Evolutionary conservation across 2,329 filamentous ascomycete genomes (phyloP).

Genomic region (Fusarium sterilihyphosum): DNA sequence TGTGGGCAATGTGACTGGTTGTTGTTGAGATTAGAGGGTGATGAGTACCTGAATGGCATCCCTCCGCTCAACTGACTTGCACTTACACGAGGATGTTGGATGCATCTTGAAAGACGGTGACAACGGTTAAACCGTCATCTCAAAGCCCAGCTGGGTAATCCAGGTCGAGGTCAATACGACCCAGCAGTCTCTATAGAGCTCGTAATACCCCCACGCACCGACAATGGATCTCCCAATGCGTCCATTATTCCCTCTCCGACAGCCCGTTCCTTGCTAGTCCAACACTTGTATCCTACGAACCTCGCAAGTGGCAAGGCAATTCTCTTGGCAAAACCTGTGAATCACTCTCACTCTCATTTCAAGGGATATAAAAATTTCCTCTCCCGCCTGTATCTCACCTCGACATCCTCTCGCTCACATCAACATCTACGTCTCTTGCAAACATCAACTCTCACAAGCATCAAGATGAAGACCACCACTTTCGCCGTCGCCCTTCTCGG

Average conservation of each 20-base stretch:
- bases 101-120: background rate
- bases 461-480: constrained; percentile 39
- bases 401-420: constrained; percentile 1
- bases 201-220: constrained; percentile 5
- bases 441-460: background rate
- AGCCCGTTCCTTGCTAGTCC: constrained; percentile 1
- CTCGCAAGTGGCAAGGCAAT: constrained; percentile 8
- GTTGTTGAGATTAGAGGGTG: background rate
- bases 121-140: background rate
- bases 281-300: background rate
- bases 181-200: background rate
- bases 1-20: background rate
- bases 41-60: background rate
- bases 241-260: background rate
- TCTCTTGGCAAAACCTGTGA: constrained; percentile 7
- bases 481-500: constrained; percentile 38
- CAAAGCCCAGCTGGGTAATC: background rate
- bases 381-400: background rate
- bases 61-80: background rate
- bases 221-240: background rate
- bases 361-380: constrained; percentile 16
- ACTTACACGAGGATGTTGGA: background rate
- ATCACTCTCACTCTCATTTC: background rate
- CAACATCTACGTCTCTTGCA: background rate
- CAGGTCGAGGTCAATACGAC: background rate